Base-by-base conservation (phyloP, 2,329 filamentous ascomycete genomes). In the Penicillium decumbens region DNA sequence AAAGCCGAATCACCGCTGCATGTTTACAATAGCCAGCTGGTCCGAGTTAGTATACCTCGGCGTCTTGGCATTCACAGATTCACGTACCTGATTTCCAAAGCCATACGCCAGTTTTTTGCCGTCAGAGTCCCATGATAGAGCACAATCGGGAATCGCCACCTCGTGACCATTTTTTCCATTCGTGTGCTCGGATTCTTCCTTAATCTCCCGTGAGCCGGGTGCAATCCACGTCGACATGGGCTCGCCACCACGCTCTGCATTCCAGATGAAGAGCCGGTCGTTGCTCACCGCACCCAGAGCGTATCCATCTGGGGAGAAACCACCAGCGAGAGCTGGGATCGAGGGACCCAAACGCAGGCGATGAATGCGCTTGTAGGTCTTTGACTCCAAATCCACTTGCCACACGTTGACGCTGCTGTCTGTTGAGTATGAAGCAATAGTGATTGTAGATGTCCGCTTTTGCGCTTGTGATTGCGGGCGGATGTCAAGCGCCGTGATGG, bases 101-200 rank as follows among this genome's bases (percentile, higher is more conserved):
- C 74, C 75, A 58, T 78, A 76, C 1, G 74, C 75, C 49, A 81
- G 66, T 57, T 73, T 77, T 58, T 76, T 76, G n/a, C 77, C 77
- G 60, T 80, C 75, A 10, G 68, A 69, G 60, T 79, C 77, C 78
- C 78, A 81, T 27, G 70, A 72, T 44, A 81, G 64, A 25, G 70
- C 67, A 41, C 74, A 67, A 53, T 73, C 68, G 8, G 64, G 62
- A 15, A 63, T 51, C 8, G 59, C 47, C 12, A 60, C 58, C 10
- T 50, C 27, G 41, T 49, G 56, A 23, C 62, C 70, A 51, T 73
- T 71, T 15, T 71, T 58, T 35, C 71, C 71, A 47, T 71, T 70
- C 8, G 58, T 57, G 23, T 61, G 65, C 29, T 64, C 59, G 15
- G 60, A 51, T 24, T 71, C 68, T 42, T 65, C 65, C 38, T 69